Evolutionary conservation across 805 yeast genomes (phyloP), one percentile per base, ranked within the genome.

Genomic region (Candida quercuum): DNA sequence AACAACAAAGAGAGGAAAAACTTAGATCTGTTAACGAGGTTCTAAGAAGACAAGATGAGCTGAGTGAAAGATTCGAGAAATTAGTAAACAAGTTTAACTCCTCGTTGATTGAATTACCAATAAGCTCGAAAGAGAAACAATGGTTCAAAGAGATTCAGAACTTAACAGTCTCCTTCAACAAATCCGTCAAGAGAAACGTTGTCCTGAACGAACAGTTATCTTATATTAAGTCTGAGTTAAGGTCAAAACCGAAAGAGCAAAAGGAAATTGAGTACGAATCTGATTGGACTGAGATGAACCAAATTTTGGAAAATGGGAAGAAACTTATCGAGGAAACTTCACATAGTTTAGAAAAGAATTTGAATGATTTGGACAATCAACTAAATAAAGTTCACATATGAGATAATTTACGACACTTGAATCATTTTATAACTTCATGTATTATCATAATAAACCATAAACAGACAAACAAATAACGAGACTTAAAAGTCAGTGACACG

Each of bases 401-500:
- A 41, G n/a, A n/a, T 15, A 28, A 9, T 21, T 5, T 31, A 9
- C 6, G 10, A 8, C 8, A 23, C 25, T 27, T 41, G 15, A n/a
- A n/a, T n/a, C n/a, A n/a, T n/a, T n/a, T n/a, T n/a, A n/a, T n/a
- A 31, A 19, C 17, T 16, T 20, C 25, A 21, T 33, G 21, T 28
- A 19, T n/a, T 10, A 8, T 21, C 17, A 30, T 17, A 19, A n/a
- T 26, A 18, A 3, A 33, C 19, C 29, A 23, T 21, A 18, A 17
- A 32, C n/a, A n/a, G n/a, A n/a, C n/a, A n/a, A n/a, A n/a, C n/a
- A n/a, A 23, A 21, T 18, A 11, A 11, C 9, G n/a, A 25, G 8
- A n/a, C 5, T 57, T 61, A 93, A 54, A 93, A 93, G 59, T 93
- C 99, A 2, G 98, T 91, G 22, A 87, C 96, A 56, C 98, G 76